Evolutionary conservation across 345 rosid genomes (phyloP).

Genomic region (Lumnitzera littorea): DNA sequence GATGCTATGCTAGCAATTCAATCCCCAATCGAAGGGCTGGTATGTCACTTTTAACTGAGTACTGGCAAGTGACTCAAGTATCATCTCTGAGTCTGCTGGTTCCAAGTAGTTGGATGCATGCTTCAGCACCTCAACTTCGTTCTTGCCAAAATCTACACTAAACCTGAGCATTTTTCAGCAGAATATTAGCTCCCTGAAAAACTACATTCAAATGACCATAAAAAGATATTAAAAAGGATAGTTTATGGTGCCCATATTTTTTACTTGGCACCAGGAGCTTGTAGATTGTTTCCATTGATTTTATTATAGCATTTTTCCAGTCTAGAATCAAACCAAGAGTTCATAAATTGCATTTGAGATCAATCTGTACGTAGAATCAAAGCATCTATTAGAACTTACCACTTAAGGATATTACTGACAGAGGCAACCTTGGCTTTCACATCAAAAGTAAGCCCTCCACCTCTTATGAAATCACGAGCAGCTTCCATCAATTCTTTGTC

Average conservation of each 20-base stretch:
- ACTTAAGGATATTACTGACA: constrained; percentile 57
- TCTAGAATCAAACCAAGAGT: no score
- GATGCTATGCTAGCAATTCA: constrained; percentile 39
- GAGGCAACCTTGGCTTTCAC: constrained; percentile 40
- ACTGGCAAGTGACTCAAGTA: constrained; percentile 54
- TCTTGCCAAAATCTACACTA: constrained; percentile 65
- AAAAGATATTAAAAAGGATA: no score
- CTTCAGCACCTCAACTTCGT: constrained; percentile 61
- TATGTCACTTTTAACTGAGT: constrained; percentile 62
- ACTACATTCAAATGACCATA: background rate
- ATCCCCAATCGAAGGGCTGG: constrained; percentile 73
- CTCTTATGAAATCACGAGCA: constrained; percentile 54
- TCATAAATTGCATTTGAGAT: no score
- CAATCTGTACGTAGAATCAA: no score
- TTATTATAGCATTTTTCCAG: no score
- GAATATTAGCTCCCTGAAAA: background rate
- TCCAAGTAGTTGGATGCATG: constrained; percentile 72
- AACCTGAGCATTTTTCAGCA: constrained; percentile 35
- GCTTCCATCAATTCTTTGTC: constrained; percentile 77
- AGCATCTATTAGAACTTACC: constrained; percentile 31
- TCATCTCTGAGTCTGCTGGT: constrained; percentile 45
- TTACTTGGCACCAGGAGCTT: no score
- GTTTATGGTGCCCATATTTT: no score
- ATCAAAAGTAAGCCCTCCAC: constrained; percentile 69
- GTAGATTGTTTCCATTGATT: no score